A percentile compares a stretch with the other conserved stretches of the same genome.
Evolutionary conservation across 2,329 filamentous ascomycete species (phyloP).

Genomic region (Fusarium napiforme): DNA sequence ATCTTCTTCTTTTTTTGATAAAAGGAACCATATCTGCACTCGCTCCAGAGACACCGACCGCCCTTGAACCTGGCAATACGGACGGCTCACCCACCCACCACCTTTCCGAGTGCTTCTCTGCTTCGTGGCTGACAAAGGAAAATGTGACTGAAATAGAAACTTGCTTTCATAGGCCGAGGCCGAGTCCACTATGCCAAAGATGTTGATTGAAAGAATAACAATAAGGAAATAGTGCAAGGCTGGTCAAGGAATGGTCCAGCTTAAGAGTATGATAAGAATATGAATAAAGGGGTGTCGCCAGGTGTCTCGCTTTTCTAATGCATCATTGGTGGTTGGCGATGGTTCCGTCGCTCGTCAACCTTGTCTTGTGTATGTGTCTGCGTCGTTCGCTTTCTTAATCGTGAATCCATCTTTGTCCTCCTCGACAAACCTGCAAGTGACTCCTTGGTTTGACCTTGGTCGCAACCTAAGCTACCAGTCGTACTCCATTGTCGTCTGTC

Average conservation of each 20-base stretch:
- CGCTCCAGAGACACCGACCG: constrained; percentile 10
- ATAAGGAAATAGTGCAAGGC: constrained; percentile 39
- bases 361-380: constrained; percentile 30
- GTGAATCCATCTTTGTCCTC: constrained; percentile 35
- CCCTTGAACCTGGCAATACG: background rate
- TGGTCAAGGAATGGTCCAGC: constrained; percentile 31
- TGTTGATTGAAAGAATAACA: constrained; percentile 23
- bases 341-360: constrained; percentile 43
- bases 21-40: constrained; percentile 46
- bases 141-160: constrained; percentile 33
- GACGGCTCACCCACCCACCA: background rate
- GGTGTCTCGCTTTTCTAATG: constrained; percentile 46
- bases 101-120: constrained; percentile 20
- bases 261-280: background rate
- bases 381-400: constrained; percentile 41
- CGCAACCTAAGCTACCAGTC: constrained; percentile 49
- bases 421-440: constrained; percentile 15
- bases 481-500: constrained; percentile 43
- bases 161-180: constrained; percentile 37
- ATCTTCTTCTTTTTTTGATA: constrained; percentile 46
- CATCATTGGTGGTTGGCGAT: constrained; percentile 43
- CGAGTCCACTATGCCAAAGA: constrained; percentile 31
- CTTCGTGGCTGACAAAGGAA: constrained; percentile 36
- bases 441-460: constrained; percentile 30
- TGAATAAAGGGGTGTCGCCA: constrained; percentile 29